Evolutionary conservation across 257 asterid genomes (phyloP).

Genomic region (Anisodus acutangulus): DNA sequence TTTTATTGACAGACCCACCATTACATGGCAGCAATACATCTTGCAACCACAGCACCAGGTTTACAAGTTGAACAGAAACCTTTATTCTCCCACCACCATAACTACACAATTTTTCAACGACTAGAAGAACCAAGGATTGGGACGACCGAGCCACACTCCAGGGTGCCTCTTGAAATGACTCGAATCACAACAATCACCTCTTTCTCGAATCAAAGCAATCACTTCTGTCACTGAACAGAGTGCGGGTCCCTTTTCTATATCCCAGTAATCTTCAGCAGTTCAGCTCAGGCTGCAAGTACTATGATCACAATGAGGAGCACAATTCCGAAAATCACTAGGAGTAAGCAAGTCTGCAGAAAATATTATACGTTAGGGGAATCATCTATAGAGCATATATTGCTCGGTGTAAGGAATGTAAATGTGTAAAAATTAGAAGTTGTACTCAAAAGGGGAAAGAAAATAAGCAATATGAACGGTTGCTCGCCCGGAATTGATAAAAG

Average conservation of each 20-base stretch:
- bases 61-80: slow-evolving; percentile 15
- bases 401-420: not conserved
- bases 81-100: not conserved
- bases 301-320: slow-evolving; percentile 77
- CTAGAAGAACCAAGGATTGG: slow-evolving; percentile 15
- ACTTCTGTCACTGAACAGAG: not conserved
- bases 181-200: not conserved
- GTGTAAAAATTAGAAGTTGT: not conserved
- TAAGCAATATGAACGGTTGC: not conserved
- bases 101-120: not conserved
- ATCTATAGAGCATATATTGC: not conserved
- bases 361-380: not conserved
- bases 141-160: not conserved
- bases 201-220: not conserved
- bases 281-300: slow-evolving; percentile 62
- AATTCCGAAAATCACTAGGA: slow-evolving; percentile 82
- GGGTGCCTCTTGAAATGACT: not conserved
- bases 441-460: not conserved
- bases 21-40: not conserved
- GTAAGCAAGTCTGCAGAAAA: slow-evolving; percentile 76
- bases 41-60: slow-evolving; percentile 20
- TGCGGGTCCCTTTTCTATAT: not conserved
- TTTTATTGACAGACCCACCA: not conserved
- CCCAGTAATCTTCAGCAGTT: slow-evolving; percentile 15
- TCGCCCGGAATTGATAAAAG: not conserved